Percentiles rank a stretch among this genome's conserved stretches.
phyloP scores from a whole-genome alignment of 1,284 basidiomycete species.

The Serendipita sp. region DNA sequence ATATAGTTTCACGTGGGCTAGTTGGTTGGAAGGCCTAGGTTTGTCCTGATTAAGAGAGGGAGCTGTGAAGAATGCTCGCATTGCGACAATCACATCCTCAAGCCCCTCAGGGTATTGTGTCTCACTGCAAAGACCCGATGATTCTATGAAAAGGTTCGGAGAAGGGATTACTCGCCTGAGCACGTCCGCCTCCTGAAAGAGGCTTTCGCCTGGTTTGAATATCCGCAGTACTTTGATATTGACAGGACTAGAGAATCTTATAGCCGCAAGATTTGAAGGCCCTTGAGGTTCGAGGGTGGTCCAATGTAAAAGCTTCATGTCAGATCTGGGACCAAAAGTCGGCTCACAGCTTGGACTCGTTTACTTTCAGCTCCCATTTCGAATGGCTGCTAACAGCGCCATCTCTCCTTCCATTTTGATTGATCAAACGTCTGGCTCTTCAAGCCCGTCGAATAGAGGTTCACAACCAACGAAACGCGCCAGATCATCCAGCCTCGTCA shows the following conservation, averaged over 20 bases:
- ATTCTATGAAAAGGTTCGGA: background rate
- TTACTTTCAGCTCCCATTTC: conserved; percentile 26
- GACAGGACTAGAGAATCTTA: conserved; percentile 49
- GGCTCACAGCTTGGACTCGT: conserved; percentile 9
- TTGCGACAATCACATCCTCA: background rate
- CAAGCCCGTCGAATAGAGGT: conserved; percentile 4
- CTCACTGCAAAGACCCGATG: conserved; percentile 25
- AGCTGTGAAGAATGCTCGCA: background rate
- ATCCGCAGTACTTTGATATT: conserved; percentile 47
- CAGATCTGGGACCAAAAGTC: background rate
- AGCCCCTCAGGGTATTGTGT: conserved; percentile 33
- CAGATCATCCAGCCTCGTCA: conserved; percentile 69
- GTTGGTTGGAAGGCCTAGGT: conserved; percentile 46
- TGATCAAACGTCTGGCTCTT: conserved; percentile 18
- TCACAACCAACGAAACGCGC: conserved; percentile 27
- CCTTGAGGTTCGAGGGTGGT: conserved; percentile 46
- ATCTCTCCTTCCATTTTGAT: conserved; percentile 32
- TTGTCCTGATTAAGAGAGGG: conserved; percentile 31
- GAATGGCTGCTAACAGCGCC: conserved; percentile 17
- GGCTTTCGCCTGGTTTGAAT: conserved; percentile 43
- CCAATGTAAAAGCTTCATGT: conserved; percentile 48
- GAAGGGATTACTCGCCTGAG: conserved; percentile 38
- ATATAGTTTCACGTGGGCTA: conserved; percentile 55
- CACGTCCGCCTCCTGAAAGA: conserved; percentile 44
- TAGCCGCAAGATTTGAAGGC: conserved; percentile 42